Conservation (phyloP, 495 filamentous ascomycete genomes). For the Trichoderma parareesei region DNA sequence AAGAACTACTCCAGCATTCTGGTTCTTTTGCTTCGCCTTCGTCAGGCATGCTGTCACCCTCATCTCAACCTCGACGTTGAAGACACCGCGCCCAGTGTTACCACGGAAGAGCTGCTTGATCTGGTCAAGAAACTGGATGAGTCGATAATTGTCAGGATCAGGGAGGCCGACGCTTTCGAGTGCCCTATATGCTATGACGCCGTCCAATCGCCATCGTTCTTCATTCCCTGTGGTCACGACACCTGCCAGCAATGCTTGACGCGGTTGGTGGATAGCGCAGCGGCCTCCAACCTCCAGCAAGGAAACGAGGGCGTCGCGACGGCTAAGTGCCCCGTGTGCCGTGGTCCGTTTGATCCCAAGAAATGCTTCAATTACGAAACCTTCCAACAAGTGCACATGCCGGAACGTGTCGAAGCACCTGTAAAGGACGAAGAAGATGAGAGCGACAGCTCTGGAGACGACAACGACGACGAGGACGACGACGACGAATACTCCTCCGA, state of each 20-base stretch:
- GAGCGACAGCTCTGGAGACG: slow-evolving; percentile 21
- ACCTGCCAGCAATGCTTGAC: slow-evolving; percentile 74
- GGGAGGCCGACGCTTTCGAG: slow-evolving; percentile 47
- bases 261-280: slow-evolving; percentile 53
- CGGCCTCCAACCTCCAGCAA: slow-evolving; percentile 40
- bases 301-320: slow-evolving; percentile 48
- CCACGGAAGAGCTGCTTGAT: slow-evolving; percentile 49
- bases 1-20: slow-evolving; percentile 79
- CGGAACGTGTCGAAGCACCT: slow-evolving; percentile 27
- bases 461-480: slow-evolving; percentile 31
- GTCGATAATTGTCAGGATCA: slow-evolving; percentile 61
- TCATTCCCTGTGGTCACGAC: slow-evolving; percentile 79
- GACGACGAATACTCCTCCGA: slow-evolving; percentile 19
- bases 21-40: slow-evolving; percentile 75
- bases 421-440: slow-evolving; percentile 21
- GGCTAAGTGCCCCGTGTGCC: slow-evolving; percentile 71
- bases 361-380: slow-evolving; percentile 64
- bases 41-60: slow-evolving; percentile 91
- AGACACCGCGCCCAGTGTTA: slow-evolving; percentile 36
- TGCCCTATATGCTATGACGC: slow-evolving; percentile 81
- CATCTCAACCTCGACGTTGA: slow-evolving; percentile 77
- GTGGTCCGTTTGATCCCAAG: slow-evolving; percentile 50
- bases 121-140: slow-evolving; percentile 56
- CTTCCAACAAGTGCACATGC: slow-evolving; percentile 70
- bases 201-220: slow-evolving; percentile 65